Evolutionary conservation across 257 asterid species (phyloP), one percentile per base, ranked within the genome.

Genomic region (Pogostemon cablin): DNA sequence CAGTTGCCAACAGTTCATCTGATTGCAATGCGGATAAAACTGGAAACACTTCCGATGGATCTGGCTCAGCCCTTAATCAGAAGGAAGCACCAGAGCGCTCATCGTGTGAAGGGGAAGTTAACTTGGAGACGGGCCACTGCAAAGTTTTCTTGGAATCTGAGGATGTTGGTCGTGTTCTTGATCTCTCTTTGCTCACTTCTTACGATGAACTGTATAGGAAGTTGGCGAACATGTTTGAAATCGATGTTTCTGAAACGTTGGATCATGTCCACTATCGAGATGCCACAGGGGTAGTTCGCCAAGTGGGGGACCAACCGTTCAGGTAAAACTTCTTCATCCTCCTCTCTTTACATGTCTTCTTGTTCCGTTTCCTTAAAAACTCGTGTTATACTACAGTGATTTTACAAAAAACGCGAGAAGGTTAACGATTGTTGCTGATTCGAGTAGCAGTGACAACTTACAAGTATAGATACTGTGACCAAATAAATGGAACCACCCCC

Each of bases 131-230:
- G 0, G 85, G 90, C 62, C 93, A 88, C 58, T 92, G 97, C 79
- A 87, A 92, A 79, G 95, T 86, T 47, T 92, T 88, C 75, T 75
- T 92, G 89, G 95, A 90, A 68, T 86, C 95, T 0, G 96, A 91
- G 63, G 93, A 91, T 48, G 85, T 89, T 6, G 96, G 98, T 8
- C 88, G 95, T 11, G 86, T 88, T 8, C 71, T 92, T 9, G 95
- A 92, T 69, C 96, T 92, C 60, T 84, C 91, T 17, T 62, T 73
- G 77, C 71, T 88, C 5, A 76, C 75, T 53, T 90, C 98, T n/a
- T 92, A 84, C 37, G 96, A 88, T 15, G 88, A 93, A 44, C 70
- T 93, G 73, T 71, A 77, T 71, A 25, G 48, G 49, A 90, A 87
- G 73, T 68, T 93, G 79, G 86, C 84, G 38, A 75, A 65, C 62